Evolutionary conservation across 345 rosid genomes (phyloP).

Genomic region (Citrus mangshanensis): DNA sequence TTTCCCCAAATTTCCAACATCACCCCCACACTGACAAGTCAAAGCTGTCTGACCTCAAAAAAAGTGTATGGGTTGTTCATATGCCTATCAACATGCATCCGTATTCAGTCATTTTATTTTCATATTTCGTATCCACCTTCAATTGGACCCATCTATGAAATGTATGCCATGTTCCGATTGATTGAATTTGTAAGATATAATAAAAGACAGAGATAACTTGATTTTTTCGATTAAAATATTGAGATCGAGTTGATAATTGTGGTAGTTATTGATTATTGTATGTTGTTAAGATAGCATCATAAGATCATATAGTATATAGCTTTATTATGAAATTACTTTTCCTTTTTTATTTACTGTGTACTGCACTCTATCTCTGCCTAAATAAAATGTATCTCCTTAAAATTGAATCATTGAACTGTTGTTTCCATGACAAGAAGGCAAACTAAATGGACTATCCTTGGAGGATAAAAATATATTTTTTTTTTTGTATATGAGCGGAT

Average conservation of each 20-base stretch:
- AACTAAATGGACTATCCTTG: background rate
- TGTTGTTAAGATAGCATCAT: slow-evolving; percentile 5
- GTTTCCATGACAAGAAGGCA: too few species aligned
- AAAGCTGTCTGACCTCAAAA: slow-evolving; percentile 9
- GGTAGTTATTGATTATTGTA: slow-evolving; percentile 9
- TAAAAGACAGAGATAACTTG: background rate
- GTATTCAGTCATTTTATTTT: slow-evolving; percentile 12
- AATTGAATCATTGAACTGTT: too few species aligned
- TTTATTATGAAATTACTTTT: background rate
- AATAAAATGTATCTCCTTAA: too few species aligned
- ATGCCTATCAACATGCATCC: slow-evolving; percentile 8
- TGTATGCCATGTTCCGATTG: slow-evolving; percentile 7
- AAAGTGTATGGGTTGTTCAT: slow-evolving; percentile 12
- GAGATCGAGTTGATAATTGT: background rate
- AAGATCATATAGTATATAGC: background rate
- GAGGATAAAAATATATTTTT: too few species aligned
- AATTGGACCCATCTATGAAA: background rate
- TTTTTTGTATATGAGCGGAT: too few species aligned
- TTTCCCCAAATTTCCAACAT: background rate
- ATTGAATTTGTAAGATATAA: background rate
- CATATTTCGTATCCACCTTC: background rate
- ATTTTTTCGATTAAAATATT: background rate
- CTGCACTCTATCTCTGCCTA: too few species aligned
- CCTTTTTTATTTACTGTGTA: too few species aligned
- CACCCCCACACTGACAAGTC: slow-evolving; percentile 20